Evolutionary conservation across 805 yeast genomes (phyloP), one percentile per base, ranked within the genome.

Genomic region (Nakazawaea ishiwadae): DNA sequence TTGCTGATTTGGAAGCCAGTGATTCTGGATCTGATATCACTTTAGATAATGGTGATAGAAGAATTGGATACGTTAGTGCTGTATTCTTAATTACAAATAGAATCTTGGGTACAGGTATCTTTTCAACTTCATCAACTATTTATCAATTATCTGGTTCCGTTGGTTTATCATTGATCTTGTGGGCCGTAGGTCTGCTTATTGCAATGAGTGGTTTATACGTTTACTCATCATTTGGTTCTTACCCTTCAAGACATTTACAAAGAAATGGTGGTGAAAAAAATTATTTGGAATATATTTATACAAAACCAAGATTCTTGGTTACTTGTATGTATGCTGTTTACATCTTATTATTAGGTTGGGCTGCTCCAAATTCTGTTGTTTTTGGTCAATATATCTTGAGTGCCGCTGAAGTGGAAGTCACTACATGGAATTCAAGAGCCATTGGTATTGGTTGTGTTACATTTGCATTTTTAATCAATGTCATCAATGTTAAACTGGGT

Each of bases 231-330:
- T 81, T 83, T 58, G 95, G 95, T 12, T 75, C 84, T 4, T 42
- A 42, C 18, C 45, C 45, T 21, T 37, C 40, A 10, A 37, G 45
- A 18, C 81, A 81, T 32, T 77, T 84, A 44, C 86, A 87, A 35
- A 75, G 83, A 63, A 84, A 85, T 53, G 95, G 95, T 50, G 96
- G 93, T 50, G 95, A 86, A 55, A 84, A 84, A 62, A 84, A 83
- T 53, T 86, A 86, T 56, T 63, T 86, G 51, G 93, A 85, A 57
- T 81, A 73, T 51, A 75, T 84, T 37, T 86, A 70, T 63, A 69
- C 68, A 37, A 77, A 74, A 51, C 95, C 95, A 31, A 73, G 66
- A 56, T 84, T 81, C 54, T 66, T 86, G 45, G 72, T 81, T 35
- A 79, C 85, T 20, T 76, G 73, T 15, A 68, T 76, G 66, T 79